Conservation (phyloP, 192 early-diverging fungal genomes). For the Entophlyctis luteolus region DNA sequence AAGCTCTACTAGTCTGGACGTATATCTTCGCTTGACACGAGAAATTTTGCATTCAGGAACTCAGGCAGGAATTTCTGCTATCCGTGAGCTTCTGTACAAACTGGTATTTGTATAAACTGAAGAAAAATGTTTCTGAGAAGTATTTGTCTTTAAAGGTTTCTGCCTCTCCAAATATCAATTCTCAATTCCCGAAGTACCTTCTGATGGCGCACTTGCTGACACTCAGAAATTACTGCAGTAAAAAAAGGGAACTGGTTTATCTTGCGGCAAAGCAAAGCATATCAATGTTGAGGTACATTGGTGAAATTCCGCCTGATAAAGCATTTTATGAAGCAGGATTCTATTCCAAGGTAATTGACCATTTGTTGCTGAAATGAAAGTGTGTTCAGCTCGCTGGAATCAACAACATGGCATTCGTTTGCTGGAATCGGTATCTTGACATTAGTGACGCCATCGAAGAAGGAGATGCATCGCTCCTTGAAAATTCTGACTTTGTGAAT, state of each 20-base stretch:
- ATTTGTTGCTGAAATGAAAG: constrained; percentile 15
- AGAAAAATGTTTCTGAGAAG: not conserved
- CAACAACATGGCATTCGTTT: constrained; percentile 61
- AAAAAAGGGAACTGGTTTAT: constrained; percentile 46
- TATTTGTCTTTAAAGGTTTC: constrained; percentile 8
- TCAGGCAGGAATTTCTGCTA: constrained; percentile 24
- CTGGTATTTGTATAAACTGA: constrained; percentile 24
- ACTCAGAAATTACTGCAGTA: constrained; percentile 50
- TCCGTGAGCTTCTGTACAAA: constrained; percentile 53
- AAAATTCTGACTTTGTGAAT: constrained; percentile 56
- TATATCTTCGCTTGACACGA: constrained; percentile 40
- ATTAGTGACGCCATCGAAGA: constrained; percentile 62
- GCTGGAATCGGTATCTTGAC: constrained; percentile 62
- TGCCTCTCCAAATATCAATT: constrained; percentile 35
- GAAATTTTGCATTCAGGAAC: constrained; percentile 34
- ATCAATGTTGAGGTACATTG: constrained; percentile 50
- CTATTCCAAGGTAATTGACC: constrained; percentile 46
- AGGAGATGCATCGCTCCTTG: constrained; percentile 46
- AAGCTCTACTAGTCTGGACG: constrained; percentile 31
- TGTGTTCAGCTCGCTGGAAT: constrained; percentile 47
- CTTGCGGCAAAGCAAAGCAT: constrained; percentile 58
- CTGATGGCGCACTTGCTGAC: constrained; percentile 47
- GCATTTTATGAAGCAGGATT: constrained; percentile 57
- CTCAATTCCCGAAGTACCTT: constrained; percentile 40
- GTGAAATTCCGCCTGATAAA: constrained; percentile 48